Evolutionary conservation across 192 early-diverging fungal genomes (phyloP).

Genomic region (Rhizophagus prolifer): DNA sequence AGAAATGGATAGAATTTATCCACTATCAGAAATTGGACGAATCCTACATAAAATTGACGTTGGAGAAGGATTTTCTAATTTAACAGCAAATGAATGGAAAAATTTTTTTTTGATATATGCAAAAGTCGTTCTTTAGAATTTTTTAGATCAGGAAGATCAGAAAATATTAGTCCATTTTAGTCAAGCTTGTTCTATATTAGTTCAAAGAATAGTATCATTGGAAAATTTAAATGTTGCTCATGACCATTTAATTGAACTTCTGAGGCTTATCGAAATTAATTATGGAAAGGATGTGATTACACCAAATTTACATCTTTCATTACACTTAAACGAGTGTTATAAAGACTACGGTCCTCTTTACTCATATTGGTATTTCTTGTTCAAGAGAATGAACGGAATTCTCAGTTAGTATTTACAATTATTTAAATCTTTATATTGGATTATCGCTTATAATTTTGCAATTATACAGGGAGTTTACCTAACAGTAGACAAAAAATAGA

Average conservation of each 20-base stretch:
- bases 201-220: background rate
- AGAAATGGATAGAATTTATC: background rate
- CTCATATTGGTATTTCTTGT: background rate
- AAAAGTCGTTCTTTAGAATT: background rate
- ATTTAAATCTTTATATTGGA: too few species aligned
- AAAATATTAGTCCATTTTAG: background rate
- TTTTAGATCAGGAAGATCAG: background rate
- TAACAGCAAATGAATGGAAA: too few species aligned
- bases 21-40: background rate
- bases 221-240: background rate
- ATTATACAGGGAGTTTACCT: too few species aligned
- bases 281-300: too few species aligned
- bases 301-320: background rate
- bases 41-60: background rate
- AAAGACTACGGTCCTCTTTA: background rate
- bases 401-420: too few species aligned
- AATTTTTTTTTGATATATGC: background rate
- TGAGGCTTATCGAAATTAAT: too few species aligned
- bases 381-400: background rate
- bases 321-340: background rate
- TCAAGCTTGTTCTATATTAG: background rate
- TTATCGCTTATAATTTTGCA: too few species aligned
- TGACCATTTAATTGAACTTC: background rate
- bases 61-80: background rate
- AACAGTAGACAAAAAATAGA: too few species aligned